Evolutionary conservation across 768 basidiomycete genomes (phyloP).

Genomic region (Amyloporia xantha): DNA sequence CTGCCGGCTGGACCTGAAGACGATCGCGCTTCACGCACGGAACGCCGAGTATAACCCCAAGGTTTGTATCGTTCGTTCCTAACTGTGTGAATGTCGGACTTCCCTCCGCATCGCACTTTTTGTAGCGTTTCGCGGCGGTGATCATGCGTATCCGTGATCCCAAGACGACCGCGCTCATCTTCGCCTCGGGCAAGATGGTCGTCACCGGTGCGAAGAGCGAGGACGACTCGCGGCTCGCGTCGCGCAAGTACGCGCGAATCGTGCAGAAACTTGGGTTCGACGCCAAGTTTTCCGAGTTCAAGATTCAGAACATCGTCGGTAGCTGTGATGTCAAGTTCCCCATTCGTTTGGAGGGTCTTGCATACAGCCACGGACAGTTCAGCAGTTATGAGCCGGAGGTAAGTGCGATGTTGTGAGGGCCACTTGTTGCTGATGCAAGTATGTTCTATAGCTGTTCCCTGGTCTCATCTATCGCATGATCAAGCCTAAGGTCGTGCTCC

Average conservation of each 20-base stretch:
- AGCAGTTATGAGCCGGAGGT: conserved; percentile 98
- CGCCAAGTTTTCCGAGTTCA: conserved; percentile 98
- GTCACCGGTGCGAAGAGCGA: conserved; percentile 99
- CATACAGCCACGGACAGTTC: conserved; percentile 97
- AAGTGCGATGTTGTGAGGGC: conserved; percentile 20
- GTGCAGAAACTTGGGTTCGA: conserved; percentile 99
- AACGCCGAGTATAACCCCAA: conserved; percentile 99
- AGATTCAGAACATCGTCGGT: conserved; percentile 99
- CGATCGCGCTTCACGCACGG: conserved; percentile 93
- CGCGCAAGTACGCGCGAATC: conserved; percentile 97
- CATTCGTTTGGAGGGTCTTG: conserved; percentile 93
- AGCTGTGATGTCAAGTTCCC: conserved; percentile 99
- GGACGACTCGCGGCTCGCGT: conserved; percentile 94
- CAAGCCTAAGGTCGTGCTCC: conserved; percentile 96
- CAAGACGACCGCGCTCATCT: conserved; percentile 98
- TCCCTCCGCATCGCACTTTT: conserved; percentile 44
- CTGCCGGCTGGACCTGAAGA: conserved; percentile 95
- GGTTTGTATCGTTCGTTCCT: conserved; percentile 63
- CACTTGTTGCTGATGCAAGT: not conserved
- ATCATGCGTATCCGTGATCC: conserved; percentile 99
- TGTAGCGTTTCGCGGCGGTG: conserved; percentile 98
- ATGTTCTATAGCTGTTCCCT: conserved; percentile 77
- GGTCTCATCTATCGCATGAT: conserved; percentile 99
- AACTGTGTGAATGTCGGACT: conserved; percentile 49
- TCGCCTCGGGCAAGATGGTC: conserved; percentile 99